Conservation (phyloP, 2,329 filamentous ascomycete genomes). For the Leptoxyphium fumago region DNA sequence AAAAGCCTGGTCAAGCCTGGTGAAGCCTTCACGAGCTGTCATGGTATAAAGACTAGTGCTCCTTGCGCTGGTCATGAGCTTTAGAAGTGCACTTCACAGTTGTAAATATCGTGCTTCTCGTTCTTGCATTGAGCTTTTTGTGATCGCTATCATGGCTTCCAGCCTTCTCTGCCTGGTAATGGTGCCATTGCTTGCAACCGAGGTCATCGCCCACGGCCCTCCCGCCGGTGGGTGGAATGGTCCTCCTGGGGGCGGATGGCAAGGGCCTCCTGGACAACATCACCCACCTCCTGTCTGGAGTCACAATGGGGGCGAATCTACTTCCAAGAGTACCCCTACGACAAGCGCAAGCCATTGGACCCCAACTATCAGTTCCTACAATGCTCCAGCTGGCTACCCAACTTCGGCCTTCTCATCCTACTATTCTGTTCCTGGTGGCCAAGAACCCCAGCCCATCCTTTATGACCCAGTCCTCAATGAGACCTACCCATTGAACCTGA, state of each 20-base stretch:
- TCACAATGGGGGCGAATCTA: background rate
- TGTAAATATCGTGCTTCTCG: constrained; percentile 1
- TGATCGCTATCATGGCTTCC: constrained; percentile 1
- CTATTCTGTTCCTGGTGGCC: constrained; percentile 31
- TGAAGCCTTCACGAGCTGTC: background rate
- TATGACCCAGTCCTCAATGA: constrained; percentile 40
- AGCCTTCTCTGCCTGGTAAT: constrained; percentile 5
- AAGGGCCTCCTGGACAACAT: background rate
- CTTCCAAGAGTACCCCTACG: constrained; percentile 2
- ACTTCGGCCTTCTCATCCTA: constrained; percentile 38
- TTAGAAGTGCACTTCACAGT: background rate
- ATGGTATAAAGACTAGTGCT: background rate
- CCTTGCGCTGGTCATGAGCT: background rate
- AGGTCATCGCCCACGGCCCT: background rate
- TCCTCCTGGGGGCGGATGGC: background rate
- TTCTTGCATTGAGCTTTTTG: background rate
- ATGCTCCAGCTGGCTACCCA: constrained; percentile 34
- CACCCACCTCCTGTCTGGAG: background rate
- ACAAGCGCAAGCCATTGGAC: background rate
- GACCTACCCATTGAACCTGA: constrained; percentile 38
- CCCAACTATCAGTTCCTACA: constrained; percentile 16
- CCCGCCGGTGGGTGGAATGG: background rate
- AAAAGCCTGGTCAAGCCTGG: no score
- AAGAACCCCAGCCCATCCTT: constrained; percentile 39
- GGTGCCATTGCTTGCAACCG: constrained; percentile 2